These are phyloP conservation scores for Kodamaea hsintzibuensis DNA, from an alignment of 805 yeast species.

Conservation along the genomic window DNA sequence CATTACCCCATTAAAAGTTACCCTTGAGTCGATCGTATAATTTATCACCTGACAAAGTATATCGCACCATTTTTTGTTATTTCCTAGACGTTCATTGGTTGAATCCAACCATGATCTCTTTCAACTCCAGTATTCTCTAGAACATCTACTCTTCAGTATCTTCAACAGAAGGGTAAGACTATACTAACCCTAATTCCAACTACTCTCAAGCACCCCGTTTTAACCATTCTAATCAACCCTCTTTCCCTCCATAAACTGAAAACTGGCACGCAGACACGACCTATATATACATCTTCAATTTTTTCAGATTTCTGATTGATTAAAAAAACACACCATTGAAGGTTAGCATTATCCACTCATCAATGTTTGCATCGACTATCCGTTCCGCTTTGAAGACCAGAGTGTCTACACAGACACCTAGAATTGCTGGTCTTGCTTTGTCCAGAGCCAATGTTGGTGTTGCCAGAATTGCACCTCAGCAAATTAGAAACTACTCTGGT, in stretches of 20 bases:
- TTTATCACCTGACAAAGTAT: neutral
- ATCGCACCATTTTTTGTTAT: neutral
- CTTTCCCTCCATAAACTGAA: neutral
- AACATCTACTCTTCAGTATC: neutral
- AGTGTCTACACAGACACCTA: conserved; percentile 29
- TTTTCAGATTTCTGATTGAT: conserved; percentile 6
- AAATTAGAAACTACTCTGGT: conserved; percentile 70
- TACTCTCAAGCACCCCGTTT: neutral
- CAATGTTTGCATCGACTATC: conserved; percentile 40
- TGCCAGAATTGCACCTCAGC: conserved; percentile 23
- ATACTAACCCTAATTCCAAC: neutral
- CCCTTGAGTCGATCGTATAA: neutral
- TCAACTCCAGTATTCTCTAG: neutral
- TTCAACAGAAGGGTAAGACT: neutral
- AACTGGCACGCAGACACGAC: neutral
- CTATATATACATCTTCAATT: neutral
- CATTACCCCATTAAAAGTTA: neutral
- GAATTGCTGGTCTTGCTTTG: conserved; percentile 29
- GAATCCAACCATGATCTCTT: neutral
- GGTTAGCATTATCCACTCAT: conserved; percentile 7
- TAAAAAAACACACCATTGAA: conserved; percentile 5
- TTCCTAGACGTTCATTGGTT: neutral
- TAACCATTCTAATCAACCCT: neutral
- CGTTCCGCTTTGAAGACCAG: conserved; percentile 45
- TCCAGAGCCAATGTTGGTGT: conserved; percentile 22